Evolutionary conservation across 768 basidiomycete genomes (phyloP), one percentile per base, ranked within the genome.

Genomic region (Podaxis sp.): DNA sequence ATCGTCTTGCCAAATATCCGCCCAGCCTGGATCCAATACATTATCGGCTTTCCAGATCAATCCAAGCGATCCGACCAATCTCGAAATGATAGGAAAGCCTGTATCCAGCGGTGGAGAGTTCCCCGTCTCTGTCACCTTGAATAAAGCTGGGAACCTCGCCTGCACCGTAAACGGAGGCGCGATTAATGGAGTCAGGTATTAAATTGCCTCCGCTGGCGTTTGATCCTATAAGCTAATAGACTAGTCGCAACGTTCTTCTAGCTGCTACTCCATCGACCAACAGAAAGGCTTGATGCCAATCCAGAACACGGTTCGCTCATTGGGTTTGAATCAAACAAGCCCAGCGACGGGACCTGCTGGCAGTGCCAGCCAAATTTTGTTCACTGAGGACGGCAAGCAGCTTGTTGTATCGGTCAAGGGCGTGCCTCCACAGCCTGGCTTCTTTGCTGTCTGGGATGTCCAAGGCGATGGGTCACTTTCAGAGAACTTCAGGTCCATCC

Each of bases 391-490:
- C 61, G 75, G 73, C 56, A 75, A 65, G 27, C 71, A 79, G 63
- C 74, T 84, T 40, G 68, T 83, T 47, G 82, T 77, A 12, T 77
- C 82, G 19, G 76, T 82, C 67, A 83, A 84, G 67, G 82, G 82
- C 24, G 65, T 74, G 17, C 80, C 81, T 13, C 77, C 81, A 2
- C 74, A 74, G 11, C 79, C 79, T 5, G 82, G 82, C 24, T 82
- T 81, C 72, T 72, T 85, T 60, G 82, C 83, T 11, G 74, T 77
- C 13, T 85, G 80, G 79, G 78, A 82, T 61, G 72, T 84, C 57
- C 74, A 71, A 8, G 52, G 63, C 12, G 77, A 80, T 60, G 80
- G 79, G n/a, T 75, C 77, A 11, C 76, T 84, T 40, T 81, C 82
- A 2, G 71, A 80, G 59, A 78, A 79, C n/a, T 66, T 68, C 71